Evolutionary conservation across 352 stramenopile species (phyloP).

Genomic region (Phytophthora pluvialis): DNA sequence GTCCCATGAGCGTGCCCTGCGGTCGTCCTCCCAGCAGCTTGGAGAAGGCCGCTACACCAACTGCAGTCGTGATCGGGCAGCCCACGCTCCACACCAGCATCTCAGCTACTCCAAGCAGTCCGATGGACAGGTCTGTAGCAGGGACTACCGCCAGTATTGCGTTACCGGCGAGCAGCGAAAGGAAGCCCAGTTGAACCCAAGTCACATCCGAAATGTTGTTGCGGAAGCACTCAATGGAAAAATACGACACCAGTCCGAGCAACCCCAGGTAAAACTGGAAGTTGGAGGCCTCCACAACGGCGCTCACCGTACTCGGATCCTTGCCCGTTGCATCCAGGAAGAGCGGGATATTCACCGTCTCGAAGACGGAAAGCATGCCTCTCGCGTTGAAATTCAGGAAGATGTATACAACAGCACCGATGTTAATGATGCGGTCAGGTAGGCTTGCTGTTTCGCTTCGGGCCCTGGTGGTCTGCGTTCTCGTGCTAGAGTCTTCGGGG

Average conservation of each 20-base stretch:
- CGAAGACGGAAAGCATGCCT: constrained; percentile 78
- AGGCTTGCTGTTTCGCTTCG: constrained; percentile 37
- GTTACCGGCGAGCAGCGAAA: constrained; percentile 65
- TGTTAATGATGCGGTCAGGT: constrained; percentile 61
- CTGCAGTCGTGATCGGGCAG: constrained; percentile 72
- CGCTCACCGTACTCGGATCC: constrained; percentile 45
- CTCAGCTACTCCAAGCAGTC: constrained; percentile 47
- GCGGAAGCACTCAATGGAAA: constrained; percentile 76
- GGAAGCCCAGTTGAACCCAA: constrained; percentile 69
- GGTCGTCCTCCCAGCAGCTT: constrained; percentile 68
- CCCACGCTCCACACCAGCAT: constrained; percentile 78
- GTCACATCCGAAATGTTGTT: constrained; percentile 61
- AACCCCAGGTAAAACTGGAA: constrained; percentile 83
- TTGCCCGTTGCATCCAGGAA: constrained; percentile 71
- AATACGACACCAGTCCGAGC: constrained; percentile 68
- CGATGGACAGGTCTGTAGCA: constrained; percentile 39
- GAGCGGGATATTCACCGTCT: constrained; percentile 79
- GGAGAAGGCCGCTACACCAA: constrained; percentile 72
- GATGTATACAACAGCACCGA: constrained; percentile 70
- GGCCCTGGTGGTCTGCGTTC: constrained; percentile 37
- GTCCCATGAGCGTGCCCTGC: constrained; percentile 74
- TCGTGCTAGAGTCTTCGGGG: constrained; percentile 38
- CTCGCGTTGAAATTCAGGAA: constrained; percentile 77
- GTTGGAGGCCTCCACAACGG: constrained; percentile 67
- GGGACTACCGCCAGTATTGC: constrained; percentile 55